Evolutionary conservation across 2,329 filamentous ascomycete genomes (phyloP).

Genomic region (Juglanconis sp.): DNA sequence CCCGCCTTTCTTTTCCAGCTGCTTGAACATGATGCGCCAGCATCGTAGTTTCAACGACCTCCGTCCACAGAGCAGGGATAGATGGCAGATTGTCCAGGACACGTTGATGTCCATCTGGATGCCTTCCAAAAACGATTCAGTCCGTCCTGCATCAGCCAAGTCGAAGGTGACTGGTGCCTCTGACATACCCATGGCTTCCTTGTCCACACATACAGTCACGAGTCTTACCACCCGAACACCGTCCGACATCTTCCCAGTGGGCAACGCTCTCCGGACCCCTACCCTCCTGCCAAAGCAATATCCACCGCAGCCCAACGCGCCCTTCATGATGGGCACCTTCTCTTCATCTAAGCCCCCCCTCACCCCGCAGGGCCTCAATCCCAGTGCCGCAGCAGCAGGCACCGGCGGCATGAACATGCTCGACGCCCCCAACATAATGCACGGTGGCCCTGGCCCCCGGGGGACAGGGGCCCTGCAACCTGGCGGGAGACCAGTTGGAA

Average conservation of each 20-base stretch:
- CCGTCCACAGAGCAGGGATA: constrained; percentile 14
- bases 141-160: neutral
- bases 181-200: neutral
- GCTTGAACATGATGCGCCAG: constrained; percentile 21
- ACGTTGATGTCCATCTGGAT: constrained; percentile 14
- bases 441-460: constrained; percentile 3
- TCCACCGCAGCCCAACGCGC: neutral
- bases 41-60: constrained; percentile 17
- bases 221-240: constrained; percentile 2
- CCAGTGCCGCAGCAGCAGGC: neutral
- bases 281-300: constrained; percentile 7
- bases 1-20: constrained; percentile 25
- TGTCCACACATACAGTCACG: constrained; percentile 1
- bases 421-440: constrained; percentile 4
- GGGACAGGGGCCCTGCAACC: neutral
- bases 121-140: neutral
- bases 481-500: constrained; percentile 10
- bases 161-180: neutral
- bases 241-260: constrained; percentile 1
- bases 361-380: neutral
- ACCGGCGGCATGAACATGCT: constrained; percentile 4
- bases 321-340: constrained; percentile 11
- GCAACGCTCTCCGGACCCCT: constrained; percentile 7
- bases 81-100: constrained; percentile 9
- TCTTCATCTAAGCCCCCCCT: constrained; percentile 6